Evolutionary conservation across 148 eudicot genomes (phyloP).

Genomic region (Rhododendron kiyosumense): DNA sequence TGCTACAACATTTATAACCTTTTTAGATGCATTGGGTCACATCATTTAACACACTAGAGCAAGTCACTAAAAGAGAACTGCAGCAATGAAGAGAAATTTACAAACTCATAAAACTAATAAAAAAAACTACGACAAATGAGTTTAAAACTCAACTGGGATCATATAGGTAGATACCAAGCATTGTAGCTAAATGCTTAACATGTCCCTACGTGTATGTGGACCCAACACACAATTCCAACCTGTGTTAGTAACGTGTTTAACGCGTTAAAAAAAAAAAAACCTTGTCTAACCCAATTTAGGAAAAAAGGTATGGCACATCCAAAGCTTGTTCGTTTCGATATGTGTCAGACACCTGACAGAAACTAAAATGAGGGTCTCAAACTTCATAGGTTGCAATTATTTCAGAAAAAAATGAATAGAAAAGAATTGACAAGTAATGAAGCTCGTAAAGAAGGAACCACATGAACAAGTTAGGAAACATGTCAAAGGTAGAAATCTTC

Average conservation of each 20-base stretch:
- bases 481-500: background rate
- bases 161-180: background rate
- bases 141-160: background rate
- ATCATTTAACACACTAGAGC: background rate
- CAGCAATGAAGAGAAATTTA: background rate
- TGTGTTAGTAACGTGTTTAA: background rate
- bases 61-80: background rate
- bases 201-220: background rate
- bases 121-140: background rate
- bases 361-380: background rate
- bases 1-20: background rate
- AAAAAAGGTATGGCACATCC: background rate
- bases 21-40: background rate
- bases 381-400: background rate
- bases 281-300: too few relatives aligned
- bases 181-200: background rate
- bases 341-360: background rate
- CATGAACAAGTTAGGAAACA: background rate
- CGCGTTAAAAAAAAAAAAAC: background rate
- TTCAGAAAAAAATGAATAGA: background rate
- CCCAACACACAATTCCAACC: background rate
- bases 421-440: background rate
- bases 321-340: background rate
- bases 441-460: background rate
- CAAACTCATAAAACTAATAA: background rate